These are phyloP conservation scores for Cryptosporidium bovis DNA, from an alignment of 169 alveolate genomes.

Conservation along the genomic window DNA sequence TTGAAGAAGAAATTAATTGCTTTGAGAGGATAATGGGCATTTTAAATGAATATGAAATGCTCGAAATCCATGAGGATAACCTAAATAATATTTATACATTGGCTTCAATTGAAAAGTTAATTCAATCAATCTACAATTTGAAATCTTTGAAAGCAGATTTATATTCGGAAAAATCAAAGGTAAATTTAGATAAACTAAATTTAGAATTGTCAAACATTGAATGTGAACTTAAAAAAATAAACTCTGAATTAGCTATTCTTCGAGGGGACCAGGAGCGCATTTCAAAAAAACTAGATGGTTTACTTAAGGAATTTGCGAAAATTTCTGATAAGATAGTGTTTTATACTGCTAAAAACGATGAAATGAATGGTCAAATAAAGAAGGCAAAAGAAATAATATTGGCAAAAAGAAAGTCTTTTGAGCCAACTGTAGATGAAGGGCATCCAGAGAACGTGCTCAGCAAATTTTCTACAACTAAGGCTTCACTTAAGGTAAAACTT, in stretches of 20 bases:
- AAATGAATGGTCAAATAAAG: no score
- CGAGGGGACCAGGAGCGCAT: no score
- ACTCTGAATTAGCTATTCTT: background rate
- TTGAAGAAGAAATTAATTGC: constrained; percentile 13
- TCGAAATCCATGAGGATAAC: background rate
- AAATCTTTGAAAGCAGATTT: background rate
- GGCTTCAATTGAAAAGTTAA: constrained; percentile 2
- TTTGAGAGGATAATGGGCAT: background rate
- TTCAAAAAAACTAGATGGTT: no score
- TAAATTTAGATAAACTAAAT: constrained; percentile 14
- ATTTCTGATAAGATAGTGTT: no score
- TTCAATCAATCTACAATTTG: background rate
- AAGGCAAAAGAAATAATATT: no score
- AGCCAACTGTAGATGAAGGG: no score
- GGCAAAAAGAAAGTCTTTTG: no score
- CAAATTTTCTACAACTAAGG: no score
- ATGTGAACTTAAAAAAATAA: background rate
- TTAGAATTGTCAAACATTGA: background rate
- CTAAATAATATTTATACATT: constrained; percentile 6
- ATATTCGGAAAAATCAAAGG: background rate
- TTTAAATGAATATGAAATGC: constrained; percentile 6
- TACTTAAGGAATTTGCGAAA: no score
- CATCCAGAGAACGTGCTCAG: no score
- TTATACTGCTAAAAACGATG: no score
- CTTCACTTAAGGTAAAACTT: no score